A percentile compares a stretch with the other conserved stretches of the same genome.
Evolutionary conservation across 2,329 filamentous ascomycete genomes (phyloP).

Genomic region (Penicillium sp.): DNA sequence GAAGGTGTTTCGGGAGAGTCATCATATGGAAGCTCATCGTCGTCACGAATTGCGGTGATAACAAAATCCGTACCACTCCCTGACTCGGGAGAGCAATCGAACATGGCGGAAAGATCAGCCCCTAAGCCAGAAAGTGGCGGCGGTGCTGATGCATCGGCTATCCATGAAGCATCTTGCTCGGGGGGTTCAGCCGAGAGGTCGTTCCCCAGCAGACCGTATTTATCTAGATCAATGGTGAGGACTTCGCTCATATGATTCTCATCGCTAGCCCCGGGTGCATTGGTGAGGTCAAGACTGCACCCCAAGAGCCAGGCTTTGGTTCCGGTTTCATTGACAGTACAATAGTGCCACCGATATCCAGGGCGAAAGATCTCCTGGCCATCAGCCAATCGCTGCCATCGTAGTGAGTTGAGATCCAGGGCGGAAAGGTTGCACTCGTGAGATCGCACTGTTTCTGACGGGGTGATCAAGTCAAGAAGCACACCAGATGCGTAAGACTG

Average conservation of each 20-base stretch:
- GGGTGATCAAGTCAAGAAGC: conserved; percentile 88
- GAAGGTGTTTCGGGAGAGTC: conserved; percentile 44
- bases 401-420: conserved; percentile 75
- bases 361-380: conserved; percentile 87
- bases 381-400: conserved; percentile 93
- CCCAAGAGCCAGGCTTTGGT: conserved; percentile 97
- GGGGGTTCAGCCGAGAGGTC: conserved; percentile 55
- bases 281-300: conserved; percentile 68
- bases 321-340: conserved; percentile 88
- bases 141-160: conserved; percentile 50
- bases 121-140: conserved; percentile 62
- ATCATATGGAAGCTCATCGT: conserved; percentile 44
- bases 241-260: conserved; percentile 94
- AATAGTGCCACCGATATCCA: conserved; percentile 97
- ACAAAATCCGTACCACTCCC: conserved; percentile 86
- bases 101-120: conserved; percentile 75
- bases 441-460: conserved; percentile 76
- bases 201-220: conserved; percentile 85
- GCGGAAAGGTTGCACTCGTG: conserved; percentile 87
- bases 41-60: conserved; percentile 80
- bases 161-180: conserved; percentile 43
- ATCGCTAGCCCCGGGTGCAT: conserved; percentile 62
- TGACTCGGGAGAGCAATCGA: conserved; percentile 76
- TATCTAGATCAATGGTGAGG: conserved; percentile 83
- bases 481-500: conserved; percentile 91